Evolutionary conservation across 169 alveolate species (phyloP).

Genomic region (Cystoisospora suis): DNA sequence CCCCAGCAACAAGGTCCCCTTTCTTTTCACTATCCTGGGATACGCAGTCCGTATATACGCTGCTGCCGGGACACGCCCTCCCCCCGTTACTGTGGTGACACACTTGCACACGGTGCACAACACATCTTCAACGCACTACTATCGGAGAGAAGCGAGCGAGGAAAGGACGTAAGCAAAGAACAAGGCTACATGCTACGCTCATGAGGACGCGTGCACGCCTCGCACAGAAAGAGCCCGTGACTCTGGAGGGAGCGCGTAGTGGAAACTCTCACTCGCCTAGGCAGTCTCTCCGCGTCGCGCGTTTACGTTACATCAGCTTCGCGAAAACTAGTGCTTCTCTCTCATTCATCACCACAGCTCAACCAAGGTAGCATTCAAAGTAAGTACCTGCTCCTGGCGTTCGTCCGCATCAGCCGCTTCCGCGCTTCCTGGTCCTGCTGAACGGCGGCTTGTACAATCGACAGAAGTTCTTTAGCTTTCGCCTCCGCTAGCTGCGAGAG

Average conservation of each 20-base stretch:
- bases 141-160: too few relatives aligned
- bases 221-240: not conserved
- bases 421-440: not conserved
- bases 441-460: not conserved
- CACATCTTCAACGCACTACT: too few relatives aligned
- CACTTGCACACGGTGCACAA: too few relatives aligned
- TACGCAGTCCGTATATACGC: too few relatives aligned
- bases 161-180: too few relatives aligned
- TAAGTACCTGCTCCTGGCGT: slow-evolving; percentile 21
- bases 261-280: not conserved
- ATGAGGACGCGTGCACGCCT: not conserved
- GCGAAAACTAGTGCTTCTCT: not conserved
- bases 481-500: not conserved
- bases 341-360: not conserved
- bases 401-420: not conserved
- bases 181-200: too few relatives aligned
- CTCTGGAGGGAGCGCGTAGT: not conserved
- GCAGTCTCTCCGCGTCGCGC: not conserved
- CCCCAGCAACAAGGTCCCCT: too few relatives aligned
- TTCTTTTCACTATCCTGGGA: too few relatives aligned
- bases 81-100: too few relatives aligned
- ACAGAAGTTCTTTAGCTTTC: slow-evolving; percentile 1
- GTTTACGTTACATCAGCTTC: not conserved
- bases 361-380: not conserved
- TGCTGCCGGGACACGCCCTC: too few relatives aligned